Base-by-base conservation (phyloP, 83 land plant species). In the Thuja plicata region DNA sequence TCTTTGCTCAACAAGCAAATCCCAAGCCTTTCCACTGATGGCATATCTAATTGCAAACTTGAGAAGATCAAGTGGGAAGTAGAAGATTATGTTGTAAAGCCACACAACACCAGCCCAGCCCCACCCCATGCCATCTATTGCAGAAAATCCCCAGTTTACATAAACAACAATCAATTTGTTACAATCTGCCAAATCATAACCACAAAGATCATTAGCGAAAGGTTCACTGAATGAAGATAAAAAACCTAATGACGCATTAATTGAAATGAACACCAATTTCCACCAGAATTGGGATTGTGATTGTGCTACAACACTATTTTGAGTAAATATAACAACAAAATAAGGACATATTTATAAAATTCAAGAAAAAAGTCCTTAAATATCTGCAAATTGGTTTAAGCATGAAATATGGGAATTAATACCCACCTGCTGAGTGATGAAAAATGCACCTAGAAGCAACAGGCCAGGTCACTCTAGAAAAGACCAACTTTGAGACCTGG, bases 131-230 rank as follows among this genome's bases (percentile, higher is more conserved):
- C 88, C 88, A 32, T 77, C 19, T 24, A 66, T 74, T 32, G 43
- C 17, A 34, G 88, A 76, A 37, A 88, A 88, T 16, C 5, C 88
- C 89, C 70, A 84, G 48, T 85, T 50, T 32, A 40, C 34, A 85
- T 88, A 88, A n/a, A 88, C 89, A 41, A 88, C 89, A 52, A 88
- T 88, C 32, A 88, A 52, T 34, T n/a, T n/a, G 89, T 88, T 85
- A 76, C 89, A 88, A 52, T 50, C 89, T 88, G 76, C 35, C 15
- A 87, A 32, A 84, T 84, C 50, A 38, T 35, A 30, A 43, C 4
- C 8, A 27, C 46, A 81, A 24, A 43, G 10, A 11, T 45, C 46
- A 81, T 81, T 21, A 81, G 16, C 9, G 21, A 83, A 83, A 83
- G 12, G 41, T 2, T 21, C 8, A 9, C 19, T 27, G 1, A 1